Conservation (phyloP, 1,139 yeast species). For the Entelexis paramagnoliae region DNA sequence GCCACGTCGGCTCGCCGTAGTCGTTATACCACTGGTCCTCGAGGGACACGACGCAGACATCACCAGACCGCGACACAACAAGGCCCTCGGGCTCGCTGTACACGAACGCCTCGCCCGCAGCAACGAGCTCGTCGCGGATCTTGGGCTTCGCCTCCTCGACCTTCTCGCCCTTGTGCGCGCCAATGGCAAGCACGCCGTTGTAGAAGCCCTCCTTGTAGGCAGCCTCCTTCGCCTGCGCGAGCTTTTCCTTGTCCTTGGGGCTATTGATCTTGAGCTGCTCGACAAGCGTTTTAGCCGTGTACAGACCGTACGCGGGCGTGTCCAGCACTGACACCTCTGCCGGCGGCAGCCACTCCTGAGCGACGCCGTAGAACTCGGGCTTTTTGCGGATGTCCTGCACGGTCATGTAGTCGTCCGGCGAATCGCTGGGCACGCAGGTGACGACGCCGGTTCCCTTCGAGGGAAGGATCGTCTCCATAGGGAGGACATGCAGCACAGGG, state of each 20-base stretch:
- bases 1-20: slow-evolving; percentile 94
- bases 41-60: slow-evolving; percentile 88
- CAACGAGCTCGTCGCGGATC: slow-evolving; percentile 73
- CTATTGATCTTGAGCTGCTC: slow-evolving; percentile 85
- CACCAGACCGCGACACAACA: slow-evolving; percentile 92
- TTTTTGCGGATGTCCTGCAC: slow-evolving; percentile 73
- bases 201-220: slow-evolving; percentile 97
- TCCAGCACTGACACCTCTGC: slow-evolving; percentile 47
- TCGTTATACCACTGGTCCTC: slow-evolving; percentile 99
- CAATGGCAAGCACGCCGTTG: slow-evolving; percentile 71
- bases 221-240: slow-evolving; percentile 85
- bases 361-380: slow-evolving; percentile 80
- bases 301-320: slow-evolving; percentile 80
- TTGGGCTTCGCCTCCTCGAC: slow-evolving; percentile 87
- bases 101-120: slow-evolving; percentile 67
- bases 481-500: slow-evolving; percentile 69
- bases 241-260: slow-evolving; percentile 79
- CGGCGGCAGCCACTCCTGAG: slow-evolving; percentile 70
- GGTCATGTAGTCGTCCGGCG: slow-evolving; percentile 94
- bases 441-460: slow-evolving; percentile 98
- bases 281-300: slow-evolving; percentile 76
- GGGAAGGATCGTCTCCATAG: slow-evolving; percentile 95
- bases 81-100: slow-evolving; percentile 90
- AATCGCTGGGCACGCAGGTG: slow-evolving; percentile 95
- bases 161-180: slow-evolving; percentile 77